Percentiles rank a stretch among this genome's conserved stretches.
Evolutionary conservation across 306 rosid genomes (phyloP).

Genomic region (Abrus precatorius): DNA sequence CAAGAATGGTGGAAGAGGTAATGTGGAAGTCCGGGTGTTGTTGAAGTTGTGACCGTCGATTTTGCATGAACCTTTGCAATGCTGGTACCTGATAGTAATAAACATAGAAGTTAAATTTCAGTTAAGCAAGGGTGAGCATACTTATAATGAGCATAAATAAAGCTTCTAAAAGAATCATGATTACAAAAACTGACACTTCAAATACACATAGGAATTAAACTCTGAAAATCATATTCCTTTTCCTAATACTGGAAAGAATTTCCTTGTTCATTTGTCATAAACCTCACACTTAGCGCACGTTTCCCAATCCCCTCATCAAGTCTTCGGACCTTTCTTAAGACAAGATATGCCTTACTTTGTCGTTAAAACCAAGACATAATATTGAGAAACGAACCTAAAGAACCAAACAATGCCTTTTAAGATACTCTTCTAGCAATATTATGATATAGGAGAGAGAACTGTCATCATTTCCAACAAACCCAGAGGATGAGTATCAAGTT

Average conservation of each 20-base stretch:
- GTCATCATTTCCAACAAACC: conserved; percentile 20
- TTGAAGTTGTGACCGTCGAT: conserved; percentile 87
- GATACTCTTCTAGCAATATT: background rate
- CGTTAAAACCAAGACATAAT: background rate
- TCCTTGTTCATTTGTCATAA: background rate
- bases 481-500: background rate
- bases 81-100: conserved; percentile 80
- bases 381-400: background rate
- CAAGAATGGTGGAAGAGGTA: conserved; percentile 95
- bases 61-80: conserved; percentile 91
- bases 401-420: background rate
- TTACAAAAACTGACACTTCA: conserved; percentile 5
- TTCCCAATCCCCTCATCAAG: background rate
- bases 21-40: conserved; percentile 97
- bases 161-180: conserved; percentile 15
- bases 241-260: conserved; percentile 12
- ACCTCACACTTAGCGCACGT: background rate
- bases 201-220: background rate
- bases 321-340: conserved; percentile 9
- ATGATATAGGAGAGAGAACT: conserved; percentile 8
- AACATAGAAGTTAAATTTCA: conserved; percentile 35
- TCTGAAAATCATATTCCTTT: conserved; percentile 1
- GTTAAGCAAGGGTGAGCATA: conserved; percentile 13
- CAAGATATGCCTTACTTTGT: background rate
- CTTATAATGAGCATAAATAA: conserved; percentile 29